Evolutionary conservation across 495 filamentous ascomycete species (phyloP).

Genomic region (Cercophora samala): DNA sequence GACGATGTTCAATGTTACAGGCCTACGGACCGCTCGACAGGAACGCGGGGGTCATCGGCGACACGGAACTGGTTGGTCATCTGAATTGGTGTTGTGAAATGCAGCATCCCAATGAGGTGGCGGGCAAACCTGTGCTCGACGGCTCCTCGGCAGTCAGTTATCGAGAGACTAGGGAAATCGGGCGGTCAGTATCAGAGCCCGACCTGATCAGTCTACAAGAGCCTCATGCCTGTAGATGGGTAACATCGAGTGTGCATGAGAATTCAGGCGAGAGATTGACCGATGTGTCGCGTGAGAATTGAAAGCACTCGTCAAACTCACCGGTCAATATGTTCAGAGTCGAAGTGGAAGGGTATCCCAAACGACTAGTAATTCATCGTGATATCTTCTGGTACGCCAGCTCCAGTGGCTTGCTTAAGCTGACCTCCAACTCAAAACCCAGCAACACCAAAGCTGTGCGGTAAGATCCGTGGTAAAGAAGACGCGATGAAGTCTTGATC

Average conservation of each 20-base stretch:
- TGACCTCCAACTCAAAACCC: background rate
- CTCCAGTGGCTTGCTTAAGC: background rate
- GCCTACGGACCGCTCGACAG: background rate
- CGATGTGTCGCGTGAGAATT: background rate
- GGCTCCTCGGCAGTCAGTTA: background rate
- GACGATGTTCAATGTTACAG: background rate
- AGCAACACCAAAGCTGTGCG: background rate
- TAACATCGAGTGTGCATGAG: background rate
- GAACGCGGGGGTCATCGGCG: background rate
- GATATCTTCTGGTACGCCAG: background rate
- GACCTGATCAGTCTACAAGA: background rate
- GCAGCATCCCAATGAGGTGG: background rate
- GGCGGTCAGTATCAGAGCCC: background rate
- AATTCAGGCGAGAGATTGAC: background rate
- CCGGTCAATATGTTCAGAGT: background rate
- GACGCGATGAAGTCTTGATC: background rate
- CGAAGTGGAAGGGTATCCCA: background rate
- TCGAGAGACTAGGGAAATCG: background rate
- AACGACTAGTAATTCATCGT: background rate
- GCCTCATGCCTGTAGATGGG: background rate
- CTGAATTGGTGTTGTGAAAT: background rate
- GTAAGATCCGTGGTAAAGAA: background rate
- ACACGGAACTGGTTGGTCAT: conserved; percentile 3
- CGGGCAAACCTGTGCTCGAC: background rate
- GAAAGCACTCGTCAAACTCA: background rate